Percentiles rank a stretch among this genome's conserved stretches.
Evolutionary conservation across 1,139 yeast species (phyloP).

Genomic region (Hansenula sp.): DNA sequence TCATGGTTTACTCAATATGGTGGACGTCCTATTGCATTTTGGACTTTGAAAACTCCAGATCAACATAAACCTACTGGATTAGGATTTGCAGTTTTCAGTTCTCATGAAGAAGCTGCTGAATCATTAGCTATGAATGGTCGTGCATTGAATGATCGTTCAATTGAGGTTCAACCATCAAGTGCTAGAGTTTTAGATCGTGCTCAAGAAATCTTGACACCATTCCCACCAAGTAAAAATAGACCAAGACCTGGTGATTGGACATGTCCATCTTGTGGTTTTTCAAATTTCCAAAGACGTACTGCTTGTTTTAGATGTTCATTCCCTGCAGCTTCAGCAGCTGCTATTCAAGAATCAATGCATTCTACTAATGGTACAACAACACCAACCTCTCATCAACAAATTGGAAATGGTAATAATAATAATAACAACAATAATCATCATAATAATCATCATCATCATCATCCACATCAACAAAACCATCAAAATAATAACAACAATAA

Average conservation of each 20-base stretch:
- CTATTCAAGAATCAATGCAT: slow-evolving; percentile 52
- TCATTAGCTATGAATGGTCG: slow-evolving; percentile 78
- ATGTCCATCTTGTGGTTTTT: slow-evolving; percentile 93
- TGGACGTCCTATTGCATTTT: slow-evolving; percentile 81
- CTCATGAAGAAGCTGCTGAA: slow-evolving; percentile 84
- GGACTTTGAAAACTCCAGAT: slow-evolving; percentile 72
- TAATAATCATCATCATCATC: slow-evolving; percentile 8
- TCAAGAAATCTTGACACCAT: slow-evolving; percentile 72
- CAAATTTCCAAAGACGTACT: slow-evolving; percentile 90
- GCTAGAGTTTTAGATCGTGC: slow-evolving; percentile 75
- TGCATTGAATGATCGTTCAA: slow-evolving; percentile 63
- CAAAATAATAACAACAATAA: slow-evolving; percentile 8
- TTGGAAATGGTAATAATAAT: slow-evolving; percentile 1
- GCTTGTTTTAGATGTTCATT: slow-evolving; percentile 92
- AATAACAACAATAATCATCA: slow-evolving; percentile 8
- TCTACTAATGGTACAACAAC: slow-evolving; percentile 12
- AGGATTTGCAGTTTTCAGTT: slow-evolving; percentile 82
- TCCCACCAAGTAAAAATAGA: slow-evolving; percentile 84
- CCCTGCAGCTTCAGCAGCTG: slow-evolving; percentile 73
- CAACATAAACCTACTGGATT: slow-evolving; percentile 44
- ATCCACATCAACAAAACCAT: neutral
- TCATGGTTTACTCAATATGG: slow-evolving; percentile 89
- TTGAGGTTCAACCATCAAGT: slow-evolving; percentile 88
- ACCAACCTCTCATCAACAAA: neutral
- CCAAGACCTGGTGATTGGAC: slow-evolving; percentile 99